Evolutionary conservation across 768 basidiomycete genomes (phyloP).

Genomic region (Crassisporium funariophilum): DNA sequence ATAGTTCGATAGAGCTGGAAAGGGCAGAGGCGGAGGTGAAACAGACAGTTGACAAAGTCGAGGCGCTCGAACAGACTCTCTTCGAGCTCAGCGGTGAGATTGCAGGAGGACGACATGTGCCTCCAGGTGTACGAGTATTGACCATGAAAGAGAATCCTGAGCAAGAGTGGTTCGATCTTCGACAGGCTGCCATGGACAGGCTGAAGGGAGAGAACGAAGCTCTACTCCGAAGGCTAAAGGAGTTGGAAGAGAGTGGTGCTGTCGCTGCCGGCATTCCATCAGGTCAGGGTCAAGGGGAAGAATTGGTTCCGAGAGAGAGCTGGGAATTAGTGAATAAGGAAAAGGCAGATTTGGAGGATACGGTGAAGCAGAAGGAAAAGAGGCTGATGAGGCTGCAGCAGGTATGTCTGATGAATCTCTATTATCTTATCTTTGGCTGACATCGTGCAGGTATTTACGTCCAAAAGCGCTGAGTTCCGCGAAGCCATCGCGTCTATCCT

Average conservation of each 20-base stretch:
- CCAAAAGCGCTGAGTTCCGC: slow-evolving; percentile 88
- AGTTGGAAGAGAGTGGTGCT: slow-evolving; percentile 48
- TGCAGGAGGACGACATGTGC: slow-evolving; percentile 73
- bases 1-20: slow-evolving; percentile 42
- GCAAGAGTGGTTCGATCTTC: slow-evolving; percentile 75
- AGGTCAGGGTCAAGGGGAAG: slow-evolving; percentile 21
- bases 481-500: slow-evolving; percentile 89
- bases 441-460: slow-evolving; percentile 65
- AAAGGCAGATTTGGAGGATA: slow-evolving; percentile 65
- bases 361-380: slow-evolving; percentile 79
- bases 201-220: slow-evolving; percentile 85
- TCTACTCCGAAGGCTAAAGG: slow-evolving; percentile 64
- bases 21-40: slow-evolving; percentile 36
- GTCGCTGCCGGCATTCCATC: slow-evolving; percentile 16
- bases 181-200: slow-evolving; percentile 73
- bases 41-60: slow-evolving; percentile 54
- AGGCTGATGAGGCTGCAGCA: slow-evolving; percentile 77
- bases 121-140: slow-evolving; percentile 70
- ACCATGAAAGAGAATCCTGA: slow-evolving; percentile 79
- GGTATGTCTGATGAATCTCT: slow-evolving; percentile 37
- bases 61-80: slow-evolving; percentile 74
- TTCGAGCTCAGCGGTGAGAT: slow-evolving; percentile 80
- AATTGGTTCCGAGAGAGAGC: slow-evolving; percentile 76
- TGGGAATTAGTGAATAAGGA: slow-evolving; percentile 74
- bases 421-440: background rate